Base-by-base conservation (phyloP, 2,329 filamentous ascomycete species). In the Colletotrichum viniferum region DNA sequence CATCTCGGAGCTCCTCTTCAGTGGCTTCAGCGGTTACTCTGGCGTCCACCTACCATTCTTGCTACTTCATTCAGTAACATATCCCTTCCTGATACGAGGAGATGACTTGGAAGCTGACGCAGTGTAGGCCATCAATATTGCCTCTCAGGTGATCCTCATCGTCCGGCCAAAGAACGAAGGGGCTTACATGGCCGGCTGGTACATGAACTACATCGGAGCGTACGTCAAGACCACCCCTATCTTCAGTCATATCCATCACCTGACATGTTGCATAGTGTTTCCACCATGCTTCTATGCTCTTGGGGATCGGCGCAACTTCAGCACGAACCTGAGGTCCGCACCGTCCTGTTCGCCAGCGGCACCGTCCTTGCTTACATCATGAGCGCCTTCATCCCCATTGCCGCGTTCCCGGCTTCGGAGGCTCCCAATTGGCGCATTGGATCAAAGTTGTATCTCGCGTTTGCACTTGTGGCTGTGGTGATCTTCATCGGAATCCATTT, bases 141-240 rank as follows among this genome's bases (percentile, higher is more conserved):
- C 62, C 4, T 75, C 73, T 1, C 65, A 66, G n/a, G 34, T 73
- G 4, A 76, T 76, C 3, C 52, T 69, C 14, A 73, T 69, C 21
- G n/a, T 74, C 30, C 65, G 64, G 4, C 70, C 74, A 3, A 69
- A 18, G 5, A 76, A 76, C 2, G 55, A 74, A 55, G 30, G 55
- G 14, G 70, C 74, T 7, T 69, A 69, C 24, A 76, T 76, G 65
- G 52, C 70, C 13, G 73, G 73, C 14, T 75, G 73, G 62, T 75
- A 75, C 56, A 72, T 75, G 69, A 75, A 75, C 18, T 75, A 68
- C 16, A 72, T 72, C 12, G 73, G 62, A 67, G 73, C 73, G 73
- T 72, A 34, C 18, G 73, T 52, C 7, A 48, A 24, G 9, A 10
- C 6, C 1, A 30, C 5, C 14, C 24, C 8, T 6, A 52, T 10